Conservation (phyloP, 495 filamentous ascomycete species). For the Hypoxylon intermedium region DNA sequence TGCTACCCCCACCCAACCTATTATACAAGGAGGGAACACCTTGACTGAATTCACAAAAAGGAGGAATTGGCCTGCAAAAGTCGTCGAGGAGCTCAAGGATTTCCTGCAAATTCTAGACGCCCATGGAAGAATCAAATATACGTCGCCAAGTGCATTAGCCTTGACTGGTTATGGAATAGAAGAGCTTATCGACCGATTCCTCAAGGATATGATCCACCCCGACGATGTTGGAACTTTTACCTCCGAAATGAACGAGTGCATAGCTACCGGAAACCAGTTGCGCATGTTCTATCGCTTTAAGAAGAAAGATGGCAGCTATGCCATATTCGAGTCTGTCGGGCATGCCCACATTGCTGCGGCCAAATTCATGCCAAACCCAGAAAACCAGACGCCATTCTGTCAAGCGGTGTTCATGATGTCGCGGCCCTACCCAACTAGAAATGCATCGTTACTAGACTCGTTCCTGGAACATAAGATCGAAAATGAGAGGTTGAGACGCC, state of each 20-base stretch:
- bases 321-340: conserved; percentile 87
- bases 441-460: conserved; percentile 83
- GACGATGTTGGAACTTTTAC: conserved; percentile 88
- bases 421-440: conserved; percentile 88
- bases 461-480: conserved; percentile 98
- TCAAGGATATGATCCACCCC: conserved; percentile 82
- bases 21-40: conserved; percentile 63
- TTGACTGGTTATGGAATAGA: conserved; percentile 77
- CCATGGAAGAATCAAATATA: conserved; percentile 82
- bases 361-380: conserved; percentile 65
- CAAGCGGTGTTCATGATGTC: conserved; percentile 94
- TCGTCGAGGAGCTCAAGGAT: conserved; percentile 89
- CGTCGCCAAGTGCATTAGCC: conserved; percentile 77
- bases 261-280: conserved; percentile 77
- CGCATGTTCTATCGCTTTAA: conserved; percentile 90
- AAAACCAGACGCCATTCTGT: conserved; percentile 72
- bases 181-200: conserved; percentile 74
- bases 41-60: conserved; percentile 84
- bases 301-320: conserved; percentile 74
- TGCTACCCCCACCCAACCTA: conserved; percentile 46
- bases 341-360: conserved; percentile 88
- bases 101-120: conserved; percentile 86
- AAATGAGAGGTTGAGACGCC: conserved; percentile 84
- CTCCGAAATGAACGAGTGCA: conserved; percentile 89
- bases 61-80: conserved; percentile 86